phyloP scores from a whole-genome alignment of 176 grass and related monocot genomes.

The Otatea glauca region DNA sequence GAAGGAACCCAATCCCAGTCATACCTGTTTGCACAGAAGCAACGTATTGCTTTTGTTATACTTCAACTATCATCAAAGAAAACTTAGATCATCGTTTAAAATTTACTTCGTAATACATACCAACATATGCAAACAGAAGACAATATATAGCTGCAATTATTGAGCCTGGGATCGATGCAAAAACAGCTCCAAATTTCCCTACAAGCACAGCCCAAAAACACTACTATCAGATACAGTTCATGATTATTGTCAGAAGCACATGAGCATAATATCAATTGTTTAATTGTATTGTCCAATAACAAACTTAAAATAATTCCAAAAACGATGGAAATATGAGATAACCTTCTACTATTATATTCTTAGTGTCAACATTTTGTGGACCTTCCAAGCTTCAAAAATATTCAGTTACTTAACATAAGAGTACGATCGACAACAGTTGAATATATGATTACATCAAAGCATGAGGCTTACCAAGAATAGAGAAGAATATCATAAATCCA shows the following conservation, averaged over 20 bases:
- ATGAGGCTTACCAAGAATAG: slow-evolving; percentile 70
- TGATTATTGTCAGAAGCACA: background rate
- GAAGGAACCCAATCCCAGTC: slow-evolving; percentile 74
- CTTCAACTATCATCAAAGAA: background rate
- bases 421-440: background rate
- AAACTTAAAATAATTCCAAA: slow-evolving; percentile 17
- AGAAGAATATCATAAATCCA: slow-evolving; percentile 98
- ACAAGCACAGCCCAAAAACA: slow-evolving; percentile 9
- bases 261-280: background rate
- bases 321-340: background rate
- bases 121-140: slow-evolving; percentile 58
- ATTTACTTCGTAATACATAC: slow-evolving; percentile 39
- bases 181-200: slow-evolving; percentile 70
- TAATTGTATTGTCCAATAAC: background rate
- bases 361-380: background rate
- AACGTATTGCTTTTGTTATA: slow-evolving; percentile 11
- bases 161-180: slow-evolving; percentile 53
- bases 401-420: slow-evolving; percentile 1
- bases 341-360: background rate
- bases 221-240: background rate
- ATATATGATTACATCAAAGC: slow-evolving; percentile 16
- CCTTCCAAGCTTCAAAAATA: background rate
- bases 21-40: slow-evolving; percentile 64
- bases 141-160: slow-evolving; percentile 57
- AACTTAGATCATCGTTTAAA: background rate